Evolutionary conservation across 768 basidiomycete genomes (phyloP), one percentile per base, ranked within the genome.

Genomic region (Wakefieldia striispora): DNA sequence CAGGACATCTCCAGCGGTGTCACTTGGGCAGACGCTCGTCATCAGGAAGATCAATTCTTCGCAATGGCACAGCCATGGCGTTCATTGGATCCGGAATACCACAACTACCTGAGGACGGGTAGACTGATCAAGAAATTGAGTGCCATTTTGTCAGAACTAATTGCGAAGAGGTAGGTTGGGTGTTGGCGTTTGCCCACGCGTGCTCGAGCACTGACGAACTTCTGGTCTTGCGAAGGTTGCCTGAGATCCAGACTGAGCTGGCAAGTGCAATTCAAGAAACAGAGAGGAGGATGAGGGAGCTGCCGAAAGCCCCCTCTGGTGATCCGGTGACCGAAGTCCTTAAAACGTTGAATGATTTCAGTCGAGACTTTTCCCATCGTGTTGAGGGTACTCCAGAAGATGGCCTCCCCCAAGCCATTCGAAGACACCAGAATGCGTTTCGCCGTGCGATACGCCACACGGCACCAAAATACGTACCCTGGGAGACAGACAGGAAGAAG

Each of bases 261-360:
- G 72, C 77, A 23, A 67, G 62, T 0, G 64, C 75, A 1, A 74
- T 86, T 1, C 53, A 61, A 0, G 66, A 59, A 6, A 75, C 79
- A 0, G 69, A 75, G 2, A 48, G 59, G 0, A 62, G 57, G 6
- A 35, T 76, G 1, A 43, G 51, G 0, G 20, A 45, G n/a, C 66
- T 79, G 0, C 84, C 85, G 0, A 75, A 66, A 27, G 73, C 76
- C 0, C 83, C 84, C 0, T 81, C 85, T 0, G 58, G 52, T 1
- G 77, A 88, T 40, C 77, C 84, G 0, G 63, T 79, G 0, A 73
- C 72, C n/a, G 85, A 86, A 41, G 75, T 88, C 2, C 59, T 80
- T 0, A 67, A 61, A 0, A 56, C 80, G 2, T 56, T 89, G 6
- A 66, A 74, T 3, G 55, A 47, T 0, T 89, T 88, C 43, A 60